Base-by-base conservation (phyloP, 208 protist genomes). In the Trypanosoma lewisi region DNA sequence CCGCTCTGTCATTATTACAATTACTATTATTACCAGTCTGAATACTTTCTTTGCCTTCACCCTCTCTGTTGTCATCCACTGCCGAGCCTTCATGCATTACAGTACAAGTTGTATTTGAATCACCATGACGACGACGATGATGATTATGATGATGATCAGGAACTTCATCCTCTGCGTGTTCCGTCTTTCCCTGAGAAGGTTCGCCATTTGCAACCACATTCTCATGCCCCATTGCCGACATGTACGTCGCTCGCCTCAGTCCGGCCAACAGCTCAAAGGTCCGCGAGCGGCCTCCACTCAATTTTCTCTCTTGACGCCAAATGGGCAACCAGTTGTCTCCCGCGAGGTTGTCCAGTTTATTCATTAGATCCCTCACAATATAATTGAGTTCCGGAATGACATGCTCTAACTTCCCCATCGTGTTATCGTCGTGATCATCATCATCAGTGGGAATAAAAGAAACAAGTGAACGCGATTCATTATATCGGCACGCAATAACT, bases 1-100 rank as follows among this genome's bases (percentile, higher is more conserved):
- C 23, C 67, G 34, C 44, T 75, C 69, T 67, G 51, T 25, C 41
- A 83, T 65, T 21, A 57, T 54, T 19, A 72, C 44, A 2, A 11
- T 50, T 30, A 41, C 41, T 16, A n/a, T 62, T 33, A 39, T 23
- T 36, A 48, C 54, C 39, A 70, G 52, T 27, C 14, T 41, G 7
- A 14, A 14, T 41, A 41, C n/a, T n/a, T n/a, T 41, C 14, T 14
- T 41, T 41, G 36, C 7, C 36, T 16, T 14, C 36, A 41, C 36
- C 7, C 36, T 41, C 36, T 16, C 7, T 41, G 14, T 41, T 41
- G 9, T 41, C 36, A 41, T 41, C 36, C 7, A 16, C 36, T 41
- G 7, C 14, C 36, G n/a, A n/a, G n/a, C n/a, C n/a, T n/a, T n/a
- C n/a, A n/a, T n/a, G n/a, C n/a, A n/a, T n/a, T n/a, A n/a, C n/a